Base-by-base conservation (phyloP, 495 filamentous ascomycete genomes). In the Astrothelium subdiscretum region DNA sequence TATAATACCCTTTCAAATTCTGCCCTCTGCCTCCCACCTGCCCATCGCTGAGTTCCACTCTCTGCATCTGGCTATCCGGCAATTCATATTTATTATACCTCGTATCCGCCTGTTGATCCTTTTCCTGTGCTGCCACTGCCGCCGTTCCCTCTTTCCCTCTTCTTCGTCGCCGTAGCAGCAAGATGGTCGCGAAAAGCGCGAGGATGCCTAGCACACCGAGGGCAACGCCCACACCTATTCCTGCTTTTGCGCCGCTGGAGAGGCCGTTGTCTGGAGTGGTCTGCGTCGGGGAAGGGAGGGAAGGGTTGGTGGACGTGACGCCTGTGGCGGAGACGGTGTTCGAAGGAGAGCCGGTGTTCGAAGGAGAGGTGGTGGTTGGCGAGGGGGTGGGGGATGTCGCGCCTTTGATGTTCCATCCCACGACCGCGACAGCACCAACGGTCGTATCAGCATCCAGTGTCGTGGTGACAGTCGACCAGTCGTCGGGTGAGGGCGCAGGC, bases 11-110 rank as follows among this genome's bases (percentile, higher is more conserved):
- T 54, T 54, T 54, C 48, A 54, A 20, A 54, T 54, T 54, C 48
- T 54, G 48, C 48, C 48, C 22, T 54, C 48, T 24, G 48, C 22
- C 48, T 54, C 22, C 48, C 24, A 54, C 48, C 24, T 54, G 48
- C 15, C 48, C 48, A 54, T 54, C 48, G 4, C 48, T 54, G 48
- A 54, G 20, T 54, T 54, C 48, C 24, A 20, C 48, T 54, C 48
- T 54, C 48, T 54, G 48, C 48, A 6, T 29, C 48, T 54, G 48
- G 24, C 48, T 54, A 29, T 54, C 48, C 48, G 48, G 48, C 48
- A 54, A 29, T 54, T 54, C 48, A 54, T 54, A 54, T 54, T 54
- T 54, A 54, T 54, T 54, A 29, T 54, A 54, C 48, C 48, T 54
- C 48, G 24, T 29, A 29, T 54, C 48, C 48, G 48, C 48, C 1